Base-by-base conservation (phyloP, 768 basidiomycete species). In the Tulasnella calospora region DNA sequence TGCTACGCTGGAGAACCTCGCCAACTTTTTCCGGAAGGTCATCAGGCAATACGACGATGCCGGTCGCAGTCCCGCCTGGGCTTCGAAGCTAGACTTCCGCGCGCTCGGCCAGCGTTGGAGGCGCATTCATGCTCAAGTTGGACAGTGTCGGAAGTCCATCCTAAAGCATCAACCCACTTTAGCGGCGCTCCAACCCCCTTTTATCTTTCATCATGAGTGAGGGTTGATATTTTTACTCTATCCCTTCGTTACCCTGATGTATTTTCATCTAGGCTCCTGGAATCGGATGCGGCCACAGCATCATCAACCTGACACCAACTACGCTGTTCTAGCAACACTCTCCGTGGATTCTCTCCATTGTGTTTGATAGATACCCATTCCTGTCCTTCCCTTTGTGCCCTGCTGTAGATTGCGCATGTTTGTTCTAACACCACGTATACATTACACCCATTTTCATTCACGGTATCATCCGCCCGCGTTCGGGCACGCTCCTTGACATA, bases 391-490 rank as follows among this genome's bases (percentile, higher is more conserved):
- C 33, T 67, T 27, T 67, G 61, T 35, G 27, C 61, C 61, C 30
- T 27, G 27, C 21, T 33, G 61, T 67, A 67, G 30, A 67, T 46
- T 44, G 78, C 74, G 67, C 40, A 71, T 78, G 41, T 27, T 72
- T 51, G 55, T 76, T 41, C 79, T 19, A 51, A 38, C 27, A 75
- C 30, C 75, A 77, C 79, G 73, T 46, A 78, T 80, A 41, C 80
- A 51, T 4, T 44, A 51, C 78, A 40, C 71, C 36, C 74, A 80
- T 6, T 33, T 36, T 1, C 57, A 5, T 51, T 75, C 81, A 40
- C 82, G 91, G 91, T 93, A 92, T 84, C 92, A 92, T 73, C 92
- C 92, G 12, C 61, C 61, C n/a, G 4, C 17, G 2, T 17, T 15
- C 0, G 12, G 47, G 17, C 80, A 23, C 17, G 4, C 47, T 23